Evolutionary conservation across 371 early-diverging fungal genomes (phyloP).

Genomic region (Vairimorpha ceranae): DNA sequence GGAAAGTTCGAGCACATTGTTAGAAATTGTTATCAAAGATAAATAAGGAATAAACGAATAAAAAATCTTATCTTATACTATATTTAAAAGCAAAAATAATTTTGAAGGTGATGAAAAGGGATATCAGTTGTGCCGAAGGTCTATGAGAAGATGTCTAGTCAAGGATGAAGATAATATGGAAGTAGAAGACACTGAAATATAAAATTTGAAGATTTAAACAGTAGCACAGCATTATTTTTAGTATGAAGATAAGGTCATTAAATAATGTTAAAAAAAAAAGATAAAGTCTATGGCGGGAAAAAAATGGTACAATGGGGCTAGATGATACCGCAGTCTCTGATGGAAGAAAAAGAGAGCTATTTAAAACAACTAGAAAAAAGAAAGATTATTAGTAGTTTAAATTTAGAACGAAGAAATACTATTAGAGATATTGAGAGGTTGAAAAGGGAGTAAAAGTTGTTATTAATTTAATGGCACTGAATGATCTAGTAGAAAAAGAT

Average conservation of each 20-base stretch:
- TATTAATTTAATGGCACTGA: slow-evolving; percentile 31
- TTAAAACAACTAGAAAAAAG: slow-evolving; percentile 1
- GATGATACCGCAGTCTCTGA: background rate
- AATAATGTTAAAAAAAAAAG: background rate
- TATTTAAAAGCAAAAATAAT: background rate
- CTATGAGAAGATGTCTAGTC: background rate
- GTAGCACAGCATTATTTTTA: background rate
- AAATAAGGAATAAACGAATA: background rate
- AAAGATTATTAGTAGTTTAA: slow-evolving; percentile 4
- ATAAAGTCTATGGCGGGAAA: background rate
- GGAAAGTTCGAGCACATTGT: background rate
- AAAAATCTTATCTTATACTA: background rate
- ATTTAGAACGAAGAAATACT: background rate
- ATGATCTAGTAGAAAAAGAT: slow-evolving; percentile 19
- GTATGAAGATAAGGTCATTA: background rate
- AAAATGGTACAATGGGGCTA: background rate
- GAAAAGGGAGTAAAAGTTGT: slow-evolving; percentile 44
- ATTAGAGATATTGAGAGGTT: slow-evolving; percentile 42
- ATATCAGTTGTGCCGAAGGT: background rate
- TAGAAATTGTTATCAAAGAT: background rate
- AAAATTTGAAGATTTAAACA: background rate
- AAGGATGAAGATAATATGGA: background rate
- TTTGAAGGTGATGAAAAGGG: background rate
- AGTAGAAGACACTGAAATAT: background rate
- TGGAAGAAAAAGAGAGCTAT: background rate